Evolutionary conservation across 1,139 yeast genomes (phyloP), one percentile per base, ranked within the genome.

Genomic region (Barnettozyma hawaiiensis): DNA sequence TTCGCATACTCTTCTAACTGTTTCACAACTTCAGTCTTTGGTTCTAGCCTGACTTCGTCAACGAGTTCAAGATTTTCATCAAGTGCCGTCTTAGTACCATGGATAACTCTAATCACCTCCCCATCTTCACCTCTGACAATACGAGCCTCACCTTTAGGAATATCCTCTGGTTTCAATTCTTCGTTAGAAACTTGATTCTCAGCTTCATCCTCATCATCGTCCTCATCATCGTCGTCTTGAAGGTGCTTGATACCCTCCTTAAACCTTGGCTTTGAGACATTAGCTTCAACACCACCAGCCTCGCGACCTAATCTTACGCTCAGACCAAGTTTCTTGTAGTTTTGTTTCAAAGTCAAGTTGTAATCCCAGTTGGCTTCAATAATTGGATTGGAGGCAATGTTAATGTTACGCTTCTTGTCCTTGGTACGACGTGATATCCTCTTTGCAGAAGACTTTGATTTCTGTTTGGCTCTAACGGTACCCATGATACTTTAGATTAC

Each of bases 281-380:
- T 69, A 37, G 69, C 68, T 56, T 83, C 89, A 32, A 62, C 63
- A 37, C 92, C 92, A 48, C 92, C 92, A 3, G 87, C 80, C 8
- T 78, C 69, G 7, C 64, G 67, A 15, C 85, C 84, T 32, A 89
- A 64, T 56, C 78, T 78, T 4, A 86, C 73, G 37, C 79, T 69
- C 45, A 90, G 68, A 3, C 97, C 97, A 29, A 92, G 67, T 50
- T 70, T 75, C 57, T 81, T 80, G 62, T 85, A 85, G 60, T 92
- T 92, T 60, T 92, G 97, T 45, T 80, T 74, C 46, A 90, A 67
- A 0, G 98, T 90, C 49, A 83, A 71, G 19, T 76, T 74, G 48
- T 80, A 74, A 65, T 92, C 96, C 98, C 98, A 92, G 63, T 89
- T 76, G 27, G 79, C 85, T 7, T 87, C 94, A 51, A 92, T 85